Evolutionary conservation across 257 asterid species (phyloP), one percentile per base, ranked within the genome.

Genomic region (Gentiana dahurica): DNA sequence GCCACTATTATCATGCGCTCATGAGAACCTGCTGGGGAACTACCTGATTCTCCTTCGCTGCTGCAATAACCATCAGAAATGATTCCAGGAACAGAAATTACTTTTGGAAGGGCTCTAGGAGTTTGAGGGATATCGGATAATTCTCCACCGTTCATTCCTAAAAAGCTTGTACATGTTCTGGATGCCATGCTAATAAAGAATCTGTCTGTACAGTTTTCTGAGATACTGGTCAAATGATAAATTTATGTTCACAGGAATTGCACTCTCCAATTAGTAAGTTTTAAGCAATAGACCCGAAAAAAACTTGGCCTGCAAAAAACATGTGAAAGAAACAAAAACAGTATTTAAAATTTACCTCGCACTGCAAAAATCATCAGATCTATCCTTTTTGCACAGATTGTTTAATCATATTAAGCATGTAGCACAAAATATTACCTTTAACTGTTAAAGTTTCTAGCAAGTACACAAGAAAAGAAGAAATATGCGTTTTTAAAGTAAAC

Each of bases 1-100:
- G 95, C 87, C 67, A 87, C 96, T 36, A 87, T 55, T 58, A 87
- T 82, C 80, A 75, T 84, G 54, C 95, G 77, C 52, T 80, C 95
- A 50, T 64, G 78, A 69, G 54, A 54, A 57, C 68, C 75, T 53
- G 89, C 71, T 55, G 87, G 65, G 39, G 79, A 62, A 78, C 80
- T 75, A 54, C 85, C 96, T 13, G 89, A 80, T 69, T 84, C 94
- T 3, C 75, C 85, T 65, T 81, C 92, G 65, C 82, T 78, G 81
- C 76, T 55, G 57, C 69, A 78, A 63, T 67, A 73, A 59, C 67
- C 81, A 71, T 81, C 95, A 57, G 85, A 53, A 36, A 84, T 73
- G 62, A 87, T 70, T 62, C 93, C 94, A 45, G 95, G 87, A 63
- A 79, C 72, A 34, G 89, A 71, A 84, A 87, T 77, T 68, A 85